phyloP scores from a whole-genome alignment of 306 rosid species.

The Styphnolobium japonicum region DNA sequence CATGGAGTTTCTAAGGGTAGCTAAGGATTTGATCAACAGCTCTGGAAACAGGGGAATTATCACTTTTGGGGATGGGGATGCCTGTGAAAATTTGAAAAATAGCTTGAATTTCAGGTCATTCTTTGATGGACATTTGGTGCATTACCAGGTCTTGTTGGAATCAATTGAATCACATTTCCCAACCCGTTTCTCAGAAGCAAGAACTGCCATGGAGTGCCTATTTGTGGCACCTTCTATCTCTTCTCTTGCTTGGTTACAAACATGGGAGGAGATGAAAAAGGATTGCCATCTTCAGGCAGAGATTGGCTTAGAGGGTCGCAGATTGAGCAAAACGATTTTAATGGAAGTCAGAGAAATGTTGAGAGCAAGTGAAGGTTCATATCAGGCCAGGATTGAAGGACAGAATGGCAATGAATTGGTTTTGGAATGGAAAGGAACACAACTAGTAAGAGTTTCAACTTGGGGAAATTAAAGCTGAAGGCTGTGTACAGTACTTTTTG shows the following conservation, averaged over 20 bases:
- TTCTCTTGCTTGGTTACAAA: constrained; percentile 41
- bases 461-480: constrained; percentile 43
- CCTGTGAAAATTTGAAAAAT: constrained; percentile 33
- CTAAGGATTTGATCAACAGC: constrained; percentile 44
- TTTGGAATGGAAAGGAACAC: constrained; percentile 50
- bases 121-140: constrained; percentile 46
- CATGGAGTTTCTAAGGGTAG: constrained; percentile 40
- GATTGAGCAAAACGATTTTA: constrained; percentile 42
- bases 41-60: constrained; percentile 40
- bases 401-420: constrained; percentile 41
- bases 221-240: constrained; percentile 57
- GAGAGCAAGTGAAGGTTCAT: constrained; percentile 34
- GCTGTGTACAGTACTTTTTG: not conserved
- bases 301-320: constrained; percentile 34
- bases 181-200: constrained; percentile 45
- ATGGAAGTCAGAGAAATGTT: constrained; percentile 49
- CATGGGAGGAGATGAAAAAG: constrained; percentile 45
- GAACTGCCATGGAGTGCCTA: constrained; percentile 44
- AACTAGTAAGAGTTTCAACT: constrained; percentile 52
- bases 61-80: constrained; percentile 53
- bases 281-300: not conserved
- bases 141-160: constrained; percentile 56
- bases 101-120: constrained; percentile 45
- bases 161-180: constrained; percentile 48
- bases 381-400: constrained; percentile 45